Evolutionary conservation across 1,284 basidiomycete species (phyloP).

Genomic region (Rhodotorula sp.): DNA sequence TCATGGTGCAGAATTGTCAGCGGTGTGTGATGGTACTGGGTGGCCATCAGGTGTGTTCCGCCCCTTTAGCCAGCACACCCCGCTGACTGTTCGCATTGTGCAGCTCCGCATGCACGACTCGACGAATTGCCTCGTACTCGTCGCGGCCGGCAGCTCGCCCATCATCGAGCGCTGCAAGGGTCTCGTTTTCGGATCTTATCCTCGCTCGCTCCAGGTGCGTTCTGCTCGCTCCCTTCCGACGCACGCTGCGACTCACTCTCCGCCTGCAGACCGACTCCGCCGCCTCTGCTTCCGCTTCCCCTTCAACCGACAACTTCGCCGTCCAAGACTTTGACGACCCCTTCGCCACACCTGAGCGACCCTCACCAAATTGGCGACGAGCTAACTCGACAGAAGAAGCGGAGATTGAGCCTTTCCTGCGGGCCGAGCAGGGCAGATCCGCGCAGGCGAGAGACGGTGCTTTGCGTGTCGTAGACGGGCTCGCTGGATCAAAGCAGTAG

Average conservation of each 20-base stretch:
- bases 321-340: conserved; percentile 33
- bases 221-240: not conserved
- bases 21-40: conserved; percentile 15
- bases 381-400: not conserved
- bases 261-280: too few species aligned
- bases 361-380: conserved; percentile 15
- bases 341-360: conserved; percentile 14
- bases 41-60: conserved; percentile 24
- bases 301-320: too few species aligned
- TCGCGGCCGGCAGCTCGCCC: conserved; percentile 18
- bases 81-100: too few species aligned
- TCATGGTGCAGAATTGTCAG: conserved; percentile 23
- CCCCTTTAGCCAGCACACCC: not conserved
- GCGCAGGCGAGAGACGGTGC: not conserved
- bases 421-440: not conserved
- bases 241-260: too few species aligned
- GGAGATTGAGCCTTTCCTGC: not conserved
- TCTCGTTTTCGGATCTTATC: conserved; percentile 15
- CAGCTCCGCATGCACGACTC: conserved; percentile 39
- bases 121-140: conserved; percentile 3
- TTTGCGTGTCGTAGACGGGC: not conserved
- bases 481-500: too few species aligned
- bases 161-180: conserved; percentile 30
- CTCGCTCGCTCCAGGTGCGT: not conserved
- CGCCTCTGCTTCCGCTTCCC: too few species aligned